A percentile compares a stretch with the other conserved stretches of the same genome.
These are phyloP conservation scores for Aegilops longissima DNA, from an alignment of 176 grass and related monocot species.

Conservation along the genomic window DNA sequence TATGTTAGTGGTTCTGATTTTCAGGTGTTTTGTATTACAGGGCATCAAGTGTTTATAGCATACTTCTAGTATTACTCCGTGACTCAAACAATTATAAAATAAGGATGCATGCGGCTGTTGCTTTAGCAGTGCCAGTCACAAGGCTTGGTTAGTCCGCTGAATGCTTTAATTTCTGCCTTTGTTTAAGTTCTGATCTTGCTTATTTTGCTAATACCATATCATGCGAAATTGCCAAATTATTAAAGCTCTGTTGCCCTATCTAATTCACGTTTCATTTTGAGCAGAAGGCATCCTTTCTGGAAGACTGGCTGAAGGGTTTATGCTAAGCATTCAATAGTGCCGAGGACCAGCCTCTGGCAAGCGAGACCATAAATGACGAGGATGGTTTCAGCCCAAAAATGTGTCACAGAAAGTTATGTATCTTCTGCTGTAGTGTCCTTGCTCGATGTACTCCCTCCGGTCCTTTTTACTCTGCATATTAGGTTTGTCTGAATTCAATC, in stretches of 20 bases:
- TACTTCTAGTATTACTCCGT: slow-evolving; percentile 82
- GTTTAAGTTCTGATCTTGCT: background rate
- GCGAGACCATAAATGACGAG: slow-evolving; percentile 44
- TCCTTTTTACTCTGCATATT: no score
- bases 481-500: no score
- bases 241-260: background rate
- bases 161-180: background rate
- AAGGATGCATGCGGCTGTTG: slow-evolving; percentile 93
- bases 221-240: background rate
- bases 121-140: slow-evolving; percentile 86
- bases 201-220: slow-evolving; percentile 1
- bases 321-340: slow-evolving; percentile 46
- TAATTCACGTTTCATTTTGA: slow-evolving; percentile 16
- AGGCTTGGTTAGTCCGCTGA: slow-evolving; percentile 60
- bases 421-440: slow-evolving; percentile 52
- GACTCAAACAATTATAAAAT: slow-evolving; percentile 98
- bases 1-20: slow-evolving; percentile 30
- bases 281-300: slow-evolving; percentile 79
- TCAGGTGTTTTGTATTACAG: slow-evolving; percentile 49
- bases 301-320: slow-evolving; percentile 80
- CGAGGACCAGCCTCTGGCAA: slow-evolving; percentile 49
- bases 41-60: slow-evolving; percentile 90
- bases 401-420: slow-evolving; percentile 56
- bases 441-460: slow-evolving; percentile 18
- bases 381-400: slow-evolving; percentile 45